These are phyloP conservation scores for Camellia japonica DNA, from an alignment of 148 eudicot genomes.

Conservation along the genomic window DNA sequence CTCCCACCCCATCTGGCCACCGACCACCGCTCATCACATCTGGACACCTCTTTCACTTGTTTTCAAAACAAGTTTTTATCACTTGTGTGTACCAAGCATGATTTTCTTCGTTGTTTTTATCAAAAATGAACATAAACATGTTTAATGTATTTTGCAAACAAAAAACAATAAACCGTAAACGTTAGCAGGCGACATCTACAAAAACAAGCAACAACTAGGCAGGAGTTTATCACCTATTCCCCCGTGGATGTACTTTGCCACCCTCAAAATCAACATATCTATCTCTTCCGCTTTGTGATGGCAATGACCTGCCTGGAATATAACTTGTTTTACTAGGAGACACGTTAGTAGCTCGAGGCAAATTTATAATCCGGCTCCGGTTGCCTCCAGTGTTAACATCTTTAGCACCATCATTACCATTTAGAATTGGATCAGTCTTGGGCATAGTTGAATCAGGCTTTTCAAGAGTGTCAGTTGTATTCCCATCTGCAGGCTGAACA, in stretches of 20 bases:
- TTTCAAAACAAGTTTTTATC: too few relatives aligned
- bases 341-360: constrained; percentile 31
- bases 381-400: constrained; percentile 25
- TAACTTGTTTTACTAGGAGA: constrained; percentile 25
- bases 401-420: constrained; percentile 21
- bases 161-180: too few relatives aligned
- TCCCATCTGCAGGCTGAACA: constrained; percentile 13
- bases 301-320: constrained; percentile 17
- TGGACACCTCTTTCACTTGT: too few relatives aligned
- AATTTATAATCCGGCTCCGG: constrained; percentile 37
- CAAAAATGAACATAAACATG: too few relatives aligned
- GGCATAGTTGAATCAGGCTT: constrained; percentile 12
- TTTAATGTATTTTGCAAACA: too few relatives aligned
- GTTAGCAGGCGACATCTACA: neutral
- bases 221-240: constrained; percentile 31
- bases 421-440: constrained; percentile 18
- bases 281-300: constrained; percentile 27
- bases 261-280: constrained; percentile 27
- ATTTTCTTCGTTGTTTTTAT: too few relatives aligned
- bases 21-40: too few relatives aligned
- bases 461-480: neutral
- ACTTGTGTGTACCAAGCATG: too few relatives aligned
- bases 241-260: constrained; percentile 19
- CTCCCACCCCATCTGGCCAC: too few relatives aligned
- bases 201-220: neutral